These are phyloP conservation scores for Fusarium fujikuroi DNA, from an alignment of 2,329 filamentous ascomycete species.

Conservation along the genomic window DNA sequence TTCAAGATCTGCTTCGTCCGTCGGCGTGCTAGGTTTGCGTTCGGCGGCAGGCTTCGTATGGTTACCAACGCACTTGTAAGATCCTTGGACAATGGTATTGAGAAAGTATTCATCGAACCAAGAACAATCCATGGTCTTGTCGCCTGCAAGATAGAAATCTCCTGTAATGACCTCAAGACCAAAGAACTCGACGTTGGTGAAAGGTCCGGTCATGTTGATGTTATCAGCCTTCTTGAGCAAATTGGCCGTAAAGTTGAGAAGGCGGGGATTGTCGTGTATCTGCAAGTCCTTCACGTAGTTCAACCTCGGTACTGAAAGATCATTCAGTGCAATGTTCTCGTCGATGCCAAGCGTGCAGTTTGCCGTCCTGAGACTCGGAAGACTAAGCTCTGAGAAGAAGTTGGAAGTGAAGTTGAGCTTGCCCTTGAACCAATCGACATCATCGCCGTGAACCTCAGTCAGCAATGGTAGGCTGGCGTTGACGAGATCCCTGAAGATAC, in stretches of 20 bases:
- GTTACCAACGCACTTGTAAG: not conserved
- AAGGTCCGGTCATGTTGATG: not conserved
- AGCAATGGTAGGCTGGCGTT: not conserved
- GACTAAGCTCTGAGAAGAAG: not conserved
- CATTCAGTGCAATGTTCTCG: not conserved
- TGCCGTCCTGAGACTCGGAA: accelerated
- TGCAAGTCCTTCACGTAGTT: not conserved
- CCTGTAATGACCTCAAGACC: not conserved
- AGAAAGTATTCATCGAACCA: not conserved
- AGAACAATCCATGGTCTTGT: not conserved
- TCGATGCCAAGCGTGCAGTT: not conserved
- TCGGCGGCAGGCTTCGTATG: not conserved
- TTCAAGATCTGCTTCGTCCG: not conserved
- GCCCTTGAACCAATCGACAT: not conserved
- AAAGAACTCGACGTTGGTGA: not conserved
- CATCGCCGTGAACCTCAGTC: not conserved
- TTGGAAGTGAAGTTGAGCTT: not conserved
- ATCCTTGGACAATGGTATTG: not conserved
- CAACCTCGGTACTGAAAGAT: not conserved
- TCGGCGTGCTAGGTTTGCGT: not conserved
- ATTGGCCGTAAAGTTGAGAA: not conserved
- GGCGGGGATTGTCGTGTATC: not conserved
- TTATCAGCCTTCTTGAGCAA: not conserved
- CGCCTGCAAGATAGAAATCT: accelerated
- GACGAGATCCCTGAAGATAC: not conserved